Evolutionary conservation across 371 early-diverging fungal genomes (phyloP).

Genomic region (Mucor mucedo): DNA sequence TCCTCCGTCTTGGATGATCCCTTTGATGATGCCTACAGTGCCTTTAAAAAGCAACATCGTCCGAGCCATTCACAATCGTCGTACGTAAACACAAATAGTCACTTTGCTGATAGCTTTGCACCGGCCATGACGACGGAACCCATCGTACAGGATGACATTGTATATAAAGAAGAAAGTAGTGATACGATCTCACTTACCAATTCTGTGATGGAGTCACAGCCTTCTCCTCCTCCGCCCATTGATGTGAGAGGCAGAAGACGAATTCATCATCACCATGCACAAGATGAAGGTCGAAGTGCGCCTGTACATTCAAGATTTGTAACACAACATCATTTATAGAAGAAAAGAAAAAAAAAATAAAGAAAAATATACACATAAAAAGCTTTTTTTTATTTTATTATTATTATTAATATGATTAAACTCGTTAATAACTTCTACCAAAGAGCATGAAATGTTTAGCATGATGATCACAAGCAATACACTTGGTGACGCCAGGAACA

Average conservation of each 20-base stretch:
- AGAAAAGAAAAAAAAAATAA: no score
- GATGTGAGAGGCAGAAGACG: not conserved
- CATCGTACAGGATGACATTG: no score
- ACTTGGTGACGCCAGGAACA: conserved; percentile 79
- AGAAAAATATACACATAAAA: no score
- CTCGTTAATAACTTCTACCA: conserved; percentile 86
- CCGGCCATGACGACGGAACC: no score
- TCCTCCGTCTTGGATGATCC: conserved; percentile 38
- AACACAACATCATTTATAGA: not conserved
- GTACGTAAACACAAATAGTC: not conserved
- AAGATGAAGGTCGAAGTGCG: conserved; percentile 26
- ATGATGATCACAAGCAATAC: conserved; percentile 80
- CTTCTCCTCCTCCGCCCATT: not conserved
- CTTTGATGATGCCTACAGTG: conserved; percentile 40
- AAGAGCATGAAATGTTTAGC: conserved; percentile 89
- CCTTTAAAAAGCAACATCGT: conserved; percentile 21
- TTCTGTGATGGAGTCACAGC: conserved; percentile 22
- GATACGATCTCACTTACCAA: conserved; percentile 18
- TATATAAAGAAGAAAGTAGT: conserved; percentile 1
- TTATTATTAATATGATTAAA: conserved; percentile 4
- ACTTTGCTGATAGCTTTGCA: no score
- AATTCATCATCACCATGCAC: not conserved
- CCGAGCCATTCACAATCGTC: conserved; percentile 47
- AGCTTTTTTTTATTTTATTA: not conserved
- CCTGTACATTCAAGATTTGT: conserved; percentile 33